Conservation (phyloP, 768 basidiomycete species). For the Lactarius tabidus region DNA sequence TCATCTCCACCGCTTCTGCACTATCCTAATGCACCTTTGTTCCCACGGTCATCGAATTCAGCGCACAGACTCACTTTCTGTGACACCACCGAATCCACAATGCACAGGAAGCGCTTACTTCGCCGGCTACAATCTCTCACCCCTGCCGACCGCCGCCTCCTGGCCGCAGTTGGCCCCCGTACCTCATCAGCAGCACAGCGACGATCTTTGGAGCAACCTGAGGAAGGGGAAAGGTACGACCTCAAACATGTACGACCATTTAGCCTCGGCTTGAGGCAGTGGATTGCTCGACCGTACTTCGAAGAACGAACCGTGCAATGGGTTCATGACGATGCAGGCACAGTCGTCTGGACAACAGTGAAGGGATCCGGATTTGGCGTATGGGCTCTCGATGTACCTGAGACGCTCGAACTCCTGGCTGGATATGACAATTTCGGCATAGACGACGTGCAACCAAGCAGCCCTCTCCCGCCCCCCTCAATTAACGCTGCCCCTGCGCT, state of each 20-base stretch:
- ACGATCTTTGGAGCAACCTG: slow-evolving; percentile 29
- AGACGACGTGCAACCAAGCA: slow-evolving; percentile 23
- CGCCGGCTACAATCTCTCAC: slow-evolving; percentile 41
- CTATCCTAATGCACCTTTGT: slow-evolving; percentile 33
- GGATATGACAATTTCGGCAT: slow-evolving; percentile 1
- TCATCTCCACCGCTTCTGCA: slow-evolving; percentile 47
- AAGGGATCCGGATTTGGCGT: slow-evolving; percentile 26
- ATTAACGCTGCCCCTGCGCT: neutral
- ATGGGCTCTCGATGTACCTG: slow-evolving; percentile 26
- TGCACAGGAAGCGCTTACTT: slow-evolving; percentile 50
- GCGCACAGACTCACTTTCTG: slow-evolving; percentile 35
- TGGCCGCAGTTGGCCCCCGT: slow-evolving; percentile 41
- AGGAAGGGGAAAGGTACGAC: slow-evolving; percentile 30
- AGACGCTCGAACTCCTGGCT: slow-evolving; percentile 21
- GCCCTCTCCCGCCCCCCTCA: neutral
- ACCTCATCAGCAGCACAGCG: slow-evolving; percentile 28
- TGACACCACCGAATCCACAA: slow-evolving; percentile 40
- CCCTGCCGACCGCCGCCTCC: slow-evolving; percentile 38
- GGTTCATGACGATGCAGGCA: slow-evolving; percentile 20
- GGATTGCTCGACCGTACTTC: slow-evolving; percentile 23
- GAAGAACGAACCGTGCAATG: slow-evolving; percentile 20
- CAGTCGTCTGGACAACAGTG: slow-evolving; percentile 18
- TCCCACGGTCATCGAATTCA: slow-evolving; percentile 51
- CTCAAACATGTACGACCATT: slow-evolving; percentile 29
- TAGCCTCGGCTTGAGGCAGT: slow-evolving; percentile 29